phyloP scores from a whole-genome alignment of 2,329 filamentous ascomycete genomes.

The Cordyceps militaris region DNA sequence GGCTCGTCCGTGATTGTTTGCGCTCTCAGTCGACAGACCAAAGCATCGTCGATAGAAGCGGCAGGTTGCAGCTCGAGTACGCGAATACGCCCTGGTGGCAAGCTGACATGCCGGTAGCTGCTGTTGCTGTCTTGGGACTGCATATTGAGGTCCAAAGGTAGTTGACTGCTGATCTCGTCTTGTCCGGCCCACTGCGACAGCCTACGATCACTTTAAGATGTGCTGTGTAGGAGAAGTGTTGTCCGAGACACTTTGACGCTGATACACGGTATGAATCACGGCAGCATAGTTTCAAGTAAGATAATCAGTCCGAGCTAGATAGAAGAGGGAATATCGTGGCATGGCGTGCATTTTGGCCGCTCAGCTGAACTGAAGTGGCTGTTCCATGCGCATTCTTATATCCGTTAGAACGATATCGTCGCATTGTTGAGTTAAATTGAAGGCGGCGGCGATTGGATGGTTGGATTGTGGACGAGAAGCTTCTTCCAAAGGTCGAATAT shows the following conservation, averaged over 20 bases:
- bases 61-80: slow-evolving; percentile 10
- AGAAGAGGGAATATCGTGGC: background rate
- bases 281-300: background rate
- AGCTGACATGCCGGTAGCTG: background rate
- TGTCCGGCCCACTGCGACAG: background rate
- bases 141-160: background rate
- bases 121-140: background rate
- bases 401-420: slow-evolving; percentile 7
- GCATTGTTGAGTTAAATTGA: background rate
- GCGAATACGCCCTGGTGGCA: background rate
- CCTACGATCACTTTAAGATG: background rate
- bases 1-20: slow-evolving; percentile 7
- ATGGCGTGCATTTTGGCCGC: background rate
- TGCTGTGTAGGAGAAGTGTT: background rate
- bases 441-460: background rate
- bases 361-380: slow-evolving; percentile 10
- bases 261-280: background rate
- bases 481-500: background rate
- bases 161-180: background rate
- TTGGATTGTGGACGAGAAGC: too few relatives aligned
- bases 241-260: background rate
- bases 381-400: slow-evolving; percentile 1
- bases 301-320: background rate
- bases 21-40: slow-evolving; percentile 1
- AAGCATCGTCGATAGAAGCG: background rate